Conservation (phyloP, 768 basidiomycete genomes). For the Rubroboletus satanas region DNA sequence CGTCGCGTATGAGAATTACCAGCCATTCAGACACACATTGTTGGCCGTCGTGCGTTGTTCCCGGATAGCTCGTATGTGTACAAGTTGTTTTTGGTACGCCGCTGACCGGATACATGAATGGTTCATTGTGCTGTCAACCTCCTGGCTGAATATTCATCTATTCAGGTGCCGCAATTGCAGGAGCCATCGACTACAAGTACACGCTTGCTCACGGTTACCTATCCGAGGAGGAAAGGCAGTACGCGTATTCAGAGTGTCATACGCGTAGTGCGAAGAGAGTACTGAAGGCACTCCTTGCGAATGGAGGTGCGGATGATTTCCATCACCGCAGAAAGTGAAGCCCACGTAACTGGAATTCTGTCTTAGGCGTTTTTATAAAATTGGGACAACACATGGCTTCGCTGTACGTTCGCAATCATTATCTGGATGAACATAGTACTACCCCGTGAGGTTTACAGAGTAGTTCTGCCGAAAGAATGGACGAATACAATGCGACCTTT, state of each 20-base stretch:
- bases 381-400: constrained; percentile 86
- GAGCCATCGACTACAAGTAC: constrained; percentile 69
- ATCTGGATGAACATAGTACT: constrained; percentile 20
- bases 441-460: constrained; percentile 27
- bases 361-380: constrained; percentile 76
- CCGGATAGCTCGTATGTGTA: constrained; percentile 59
- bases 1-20: constrained; percentile 60
- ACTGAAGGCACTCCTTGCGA: constrained; percentile 77
- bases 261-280: constrained; percentile 75
- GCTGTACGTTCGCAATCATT: constrained; percentile 37
- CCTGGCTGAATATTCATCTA: constrained; percentile 2
- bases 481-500: constrained; percentile 53
- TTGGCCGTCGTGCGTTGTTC: constrained; percentile 78
- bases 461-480: constrained; percentile 64
- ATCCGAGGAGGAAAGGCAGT: constrained; percentile 45
- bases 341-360: not conserved
- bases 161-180: constrained; percentile 56
- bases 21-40: constrained; percentile 70
- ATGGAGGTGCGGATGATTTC: constrained; percentile 59
- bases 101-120: constrained; percentile 26
- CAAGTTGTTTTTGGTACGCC: constrained; percentile 21
- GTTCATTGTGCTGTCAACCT: not conserved
- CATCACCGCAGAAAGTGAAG: not conserved
- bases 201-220: constrained; percentile 54
- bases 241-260: constrained; percentile 77